Base-by-base conservation (phyloP, 1,139 yeast species). In the Ashbya aceris region DNA sequence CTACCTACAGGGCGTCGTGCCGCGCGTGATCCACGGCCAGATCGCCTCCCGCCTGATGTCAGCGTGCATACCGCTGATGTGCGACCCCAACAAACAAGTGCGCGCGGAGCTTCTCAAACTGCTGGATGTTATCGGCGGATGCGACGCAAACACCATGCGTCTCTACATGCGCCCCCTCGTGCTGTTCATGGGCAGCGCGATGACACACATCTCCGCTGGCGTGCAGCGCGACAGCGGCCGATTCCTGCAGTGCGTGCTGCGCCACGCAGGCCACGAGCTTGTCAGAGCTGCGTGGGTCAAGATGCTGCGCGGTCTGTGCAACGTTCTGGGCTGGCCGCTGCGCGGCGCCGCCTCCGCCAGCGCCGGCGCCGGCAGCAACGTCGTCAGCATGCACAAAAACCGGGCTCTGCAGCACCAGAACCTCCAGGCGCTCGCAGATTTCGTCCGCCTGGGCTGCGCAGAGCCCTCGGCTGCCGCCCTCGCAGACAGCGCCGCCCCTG, bases 161-260 rank as follows among this genome's bases (percentile, higher is more conserved):
- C 68, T 87, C 17, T 93, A 89, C 62, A 70, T 81, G 39, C 69
- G 79, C 27, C 67, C 80, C 6, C 63, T 89, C 2, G 72, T 83
- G 29, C 67, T 91, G 28, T 89, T 83, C 58, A 71, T 89, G n/a
- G 83, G 83, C 54, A 81, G 93, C 42, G 94, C 96, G 10, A 91
- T 91, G 97, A 84, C 97, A 12, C 96, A 91, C 58, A 82, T 91
- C 36, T 74, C 73, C 31, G 80, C 89, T 0, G 78, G 77, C 7
- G 77, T 87, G 32, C 73, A 94, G 38, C 74, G 76, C 41, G 83
- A 80, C 49, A 76, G 93, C 4, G 75, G 91, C 0, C 72, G 71
- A 45, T 81, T 79, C 50, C 64, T 87, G 30, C 67, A 68, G 30
- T 67, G 79, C 4, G 56, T 85, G 40, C 60, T 85, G 14, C 69